Conservation (phyloP, 495 filamentous ascomycete species). For the Neurospora sp. region DNA sequence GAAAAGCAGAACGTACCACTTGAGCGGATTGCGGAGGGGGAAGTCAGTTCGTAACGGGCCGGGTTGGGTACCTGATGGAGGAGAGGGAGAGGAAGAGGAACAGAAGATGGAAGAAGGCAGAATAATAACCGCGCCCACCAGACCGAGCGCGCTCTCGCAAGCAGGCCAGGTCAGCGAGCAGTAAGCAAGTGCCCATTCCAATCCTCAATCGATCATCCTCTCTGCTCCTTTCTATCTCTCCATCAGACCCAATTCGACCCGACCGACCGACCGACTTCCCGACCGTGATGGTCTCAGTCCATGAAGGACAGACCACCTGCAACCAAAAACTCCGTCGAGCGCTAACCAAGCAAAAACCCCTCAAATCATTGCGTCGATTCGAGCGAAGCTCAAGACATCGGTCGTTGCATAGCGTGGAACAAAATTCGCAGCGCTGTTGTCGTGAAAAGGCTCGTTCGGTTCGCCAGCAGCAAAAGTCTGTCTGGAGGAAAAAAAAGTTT, state of each 20-base stretch:
- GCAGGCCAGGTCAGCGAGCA: neutral
- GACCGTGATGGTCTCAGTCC: neutral
- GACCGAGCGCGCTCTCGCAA: neutral
- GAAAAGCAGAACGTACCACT: slow-evolving; percentile 3
- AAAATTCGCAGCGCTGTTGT: neutral
- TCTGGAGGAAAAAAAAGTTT: neutral
- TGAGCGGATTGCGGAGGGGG: neutral
- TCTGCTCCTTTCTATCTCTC: neutral
- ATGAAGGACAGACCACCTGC: neutral
- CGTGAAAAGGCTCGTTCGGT: neutral
- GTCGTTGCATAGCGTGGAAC: neutral
- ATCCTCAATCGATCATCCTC: neutral
- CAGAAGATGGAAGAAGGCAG: neutral
- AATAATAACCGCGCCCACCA: neutral
- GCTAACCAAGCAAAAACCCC: neutral
- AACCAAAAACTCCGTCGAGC: neutral
- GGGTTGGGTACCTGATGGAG: neutral
- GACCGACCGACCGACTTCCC: neutral
- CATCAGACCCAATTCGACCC: neutral
- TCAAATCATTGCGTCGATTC: neutral
- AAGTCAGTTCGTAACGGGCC: neutral
- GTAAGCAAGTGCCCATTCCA: neutral
- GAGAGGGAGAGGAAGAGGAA: neutral
- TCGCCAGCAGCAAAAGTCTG: neutral
- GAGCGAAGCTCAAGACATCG: neutral